These are phyloP conservation scores for Melampsora americana DNA, from an alignment of 1,284 basidiomycete species.

Conservation along the genomic window DNA sequence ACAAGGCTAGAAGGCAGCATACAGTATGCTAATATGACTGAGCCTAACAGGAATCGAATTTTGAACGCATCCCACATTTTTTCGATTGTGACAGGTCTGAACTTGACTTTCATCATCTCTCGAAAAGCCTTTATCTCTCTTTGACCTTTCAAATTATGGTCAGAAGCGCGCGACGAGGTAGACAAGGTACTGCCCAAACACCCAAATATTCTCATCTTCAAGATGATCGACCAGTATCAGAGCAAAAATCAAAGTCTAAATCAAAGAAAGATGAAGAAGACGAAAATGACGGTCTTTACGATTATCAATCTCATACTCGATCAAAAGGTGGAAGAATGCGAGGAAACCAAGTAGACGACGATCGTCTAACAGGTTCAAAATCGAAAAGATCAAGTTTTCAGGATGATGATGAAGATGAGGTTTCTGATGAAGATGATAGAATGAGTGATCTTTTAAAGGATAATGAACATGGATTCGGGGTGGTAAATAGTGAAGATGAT, in stretches of 20 bases:
- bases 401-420: background rate
- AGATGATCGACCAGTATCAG: background rate
- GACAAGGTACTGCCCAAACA: slow-evolving; percentile 15
- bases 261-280: background rate
- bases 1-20: too few species aligned
- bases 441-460: slow-evolving; percentile 18
- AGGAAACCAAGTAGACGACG: slow-evolving; percentile 36
- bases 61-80: too few species aligned
- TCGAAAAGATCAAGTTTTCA: background rate
- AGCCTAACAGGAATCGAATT: too few species aligned
- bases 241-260: background rate
- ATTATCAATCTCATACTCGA: slow-evolving; percentile 31
- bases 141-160: slow-evolving; percentile 10
- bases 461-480: slow-evolving; percentile 26
- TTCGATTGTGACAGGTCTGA: too few species aligned
- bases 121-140: background rate
- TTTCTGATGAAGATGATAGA: slow-evolving; percentile 4
- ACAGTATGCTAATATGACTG: too few species aligned
- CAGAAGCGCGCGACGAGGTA: slow-evolving; percentile 30
- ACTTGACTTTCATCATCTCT: too few species aligned
- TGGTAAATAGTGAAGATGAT: slow-evolving; percentile 38
- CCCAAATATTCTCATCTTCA: background rate
- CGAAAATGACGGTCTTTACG: slow-evolving; percentile 17
- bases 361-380: slow-evolving; percentile 18
- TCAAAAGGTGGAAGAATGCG: slow-evolving; percentile 26